phyloP scores from a whole-genome alignment of 2,329 filamentous ascomycete genomes.

The Periglandula ipomoeae region DNA sequence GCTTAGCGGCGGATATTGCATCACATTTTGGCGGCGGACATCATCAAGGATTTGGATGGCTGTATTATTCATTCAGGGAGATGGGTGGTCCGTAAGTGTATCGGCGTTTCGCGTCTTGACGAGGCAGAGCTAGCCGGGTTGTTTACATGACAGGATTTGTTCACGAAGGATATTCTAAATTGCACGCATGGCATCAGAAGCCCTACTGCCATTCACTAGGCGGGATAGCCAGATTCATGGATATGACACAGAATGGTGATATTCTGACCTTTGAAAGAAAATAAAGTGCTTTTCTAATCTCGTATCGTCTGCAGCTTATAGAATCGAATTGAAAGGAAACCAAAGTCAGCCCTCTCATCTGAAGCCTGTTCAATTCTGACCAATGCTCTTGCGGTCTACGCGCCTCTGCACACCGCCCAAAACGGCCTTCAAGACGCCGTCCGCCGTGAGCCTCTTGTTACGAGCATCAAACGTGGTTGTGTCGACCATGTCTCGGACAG shows the following conservation, averaged over 20 bases:
- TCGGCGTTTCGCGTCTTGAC: not conserved
- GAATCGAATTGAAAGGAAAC: too few species aligned
- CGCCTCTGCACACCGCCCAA: slow-evolving; percentile 61
- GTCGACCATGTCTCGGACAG: slow-evolving; percentile 80
- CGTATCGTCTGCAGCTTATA: too few species aligned
- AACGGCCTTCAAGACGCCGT: slow-evolving; percentile 72
- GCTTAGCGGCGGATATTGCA: slow-evolving; percentile 6
- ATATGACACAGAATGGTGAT: too few species aligned
- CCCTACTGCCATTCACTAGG: too few species aligned
- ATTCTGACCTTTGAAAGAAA: too few species aligned
- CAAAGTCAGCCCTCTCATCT: too few species aligned
- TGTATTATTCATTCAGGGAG: not conserved
- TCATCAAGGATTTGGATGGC: slow-evolving; percentile 1
- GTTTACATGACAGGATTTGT: too few species aligned
- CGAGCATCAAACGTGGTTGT: slow-evolving; percentile 55
- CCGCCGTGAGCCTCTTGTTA: slow-evolving; percentile 45
- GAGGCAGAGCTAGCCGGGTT: too few species aligned
- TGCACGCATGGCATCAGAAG: too few species aligned
- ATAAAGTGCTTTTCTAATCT: too few species aligned
- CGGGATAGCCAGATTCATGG: too few species aligned
- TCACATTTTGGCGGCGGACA: not conserved
- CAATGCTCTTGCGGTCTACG: slow-evolving; percentile 22
- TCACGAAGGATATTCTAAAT: not conserved
- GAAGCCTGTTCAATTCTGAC: not conserved
- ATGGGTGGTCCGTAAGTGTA: not conserved